A percentile compares a stretch with the other conserved stretches of the same genome.
phyloP scores from a whole-genome alignment of 352 stramenopile species.

The Thraustotheca clavata region DNA sequence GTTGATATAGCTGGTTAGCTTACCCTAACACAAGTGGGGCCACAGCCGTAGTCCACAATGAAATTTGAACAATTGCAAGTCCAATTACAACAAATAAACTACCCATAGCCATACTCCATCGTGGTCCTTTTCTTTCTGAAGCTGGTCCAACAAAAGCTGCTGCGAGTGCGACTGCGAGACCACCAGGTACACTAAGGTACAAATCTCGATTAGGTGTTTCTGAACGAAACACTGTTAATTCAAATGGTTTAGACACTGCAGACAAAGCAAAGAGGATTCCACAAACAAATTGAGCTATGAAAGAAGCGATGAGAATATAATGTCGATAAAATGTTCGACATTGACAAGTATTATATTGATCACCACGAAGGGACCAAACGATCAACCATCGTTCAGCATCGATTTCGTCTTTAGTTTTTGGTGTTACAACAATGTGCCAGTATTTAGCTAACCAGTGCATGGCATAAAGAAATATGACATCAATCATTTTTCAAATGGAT shows the following conservation, averaged over 20 bases:
- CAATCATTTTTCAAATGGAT: neutral
- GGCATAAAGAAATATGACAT: too few species aligned
- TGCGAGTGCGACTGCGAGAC: neutral
- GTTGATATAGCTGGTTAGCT: neutral
- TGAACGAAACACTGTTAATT: neutral
- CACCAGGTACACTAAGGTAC: neutral
- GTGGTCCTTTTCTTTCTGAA: neutral
- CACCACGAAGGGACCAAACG: neutral
- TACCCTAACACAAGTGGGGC: slow-evolving; percentile 2
- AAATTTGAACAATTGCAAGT: neutral
- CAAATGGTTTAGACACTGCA: neutral
- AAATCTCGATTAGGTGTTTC: neutral
- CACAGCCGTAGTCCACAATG: neutral
- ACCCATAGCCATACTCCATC: slow-evolving; percentile 5
- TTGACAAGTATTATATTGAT: neutral
- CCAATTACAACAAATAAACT: neutral
- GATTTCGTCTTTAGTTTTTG: neutral
- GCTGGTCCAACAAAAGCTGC: neutral
- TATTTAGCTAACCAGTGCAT: slow-evolving; percentile 4
- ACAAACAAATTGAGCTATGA: neutral
- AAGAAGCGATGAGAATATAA: neutral
- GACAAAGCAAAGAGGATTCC: neutral
- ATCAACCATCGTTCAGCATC: slow-evolving; percentile 12
- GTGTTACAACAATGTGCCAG: neutral
- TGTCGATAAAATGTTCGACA: neutral